phyloP scores from a whole-genome alignment of 2,329 filamentous ascomycete species.

The Coniochaeta sp. region DNA sequence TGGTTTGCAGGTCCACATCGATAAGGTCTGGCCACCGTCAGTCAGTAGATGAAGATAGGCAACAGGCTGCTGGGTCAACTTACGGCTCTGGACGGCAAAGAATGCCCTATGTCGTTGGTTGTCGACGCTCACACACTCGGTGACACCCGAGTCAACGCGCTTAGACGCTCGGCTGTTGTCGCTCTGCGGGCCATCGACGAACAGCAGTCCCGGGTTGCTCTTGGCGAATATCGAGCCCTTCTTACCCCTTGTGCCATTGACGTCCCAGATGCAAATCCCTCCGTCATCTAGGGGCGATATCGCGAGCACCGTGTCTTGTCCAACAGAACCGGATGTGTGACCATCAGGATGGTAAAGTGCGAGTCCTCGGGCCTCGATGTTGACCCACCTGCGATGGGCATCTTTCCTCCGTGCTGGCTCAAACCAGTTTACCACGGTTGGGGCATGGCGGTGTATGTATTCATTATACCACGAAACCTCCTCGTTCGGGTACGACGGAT shows the following conservation, averaged over 20 bases:
- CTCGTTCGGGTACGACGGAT: conserved; percentile 67
- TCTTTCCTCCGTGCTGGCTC: conserved; percentile 48
- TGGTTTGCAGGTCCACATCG: conserved; percentile 71
- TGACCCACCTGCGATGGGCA: conserved; percentile 26
- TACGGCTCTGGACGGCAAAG: conserved; percentile 69
- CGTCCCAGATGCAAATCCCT: conserved; percentile 81
- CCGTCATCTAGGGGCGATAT: conserved; percentile 80
- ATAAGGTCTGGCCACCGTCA: conserved; percentile 47
- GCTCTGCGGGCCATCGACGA: conserved; percentile 40
- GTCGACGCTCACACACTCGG: conserved; percentile 79
- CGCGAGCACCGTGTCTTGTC: conserved; percentile 40
- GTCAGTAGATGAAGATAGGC: not conserved
- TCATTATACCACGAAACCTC: conserved; percentile 79
- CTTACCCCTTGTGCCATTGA: conserved; percentile 45
- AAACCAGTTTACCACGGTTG: conserved; percentile 70
- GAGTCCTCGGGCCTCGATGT: conserved; percentile 65
- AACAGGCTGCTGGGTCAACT: conserved; percentile 21
- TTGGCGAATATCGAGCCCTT: conserved; percentile 58
- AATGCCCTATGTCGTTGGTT: conserved; percentile 61
- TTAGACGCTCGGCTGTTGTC: conserved; percentile 44
- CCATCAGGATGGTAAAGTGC: conserved; percentile 54
- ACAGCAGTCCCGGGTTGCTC: conserved; percentile 61
- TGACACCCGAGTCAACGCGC: conserved; percentile 64
- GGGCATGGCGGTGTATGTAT: conserved; percentile 75
- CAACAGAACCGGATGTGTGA: conserved; percentile 37